Conservation (phyloP, 2,329 filamentous ascomycete genomes). For the Botrytis byssoidea region DNA sequence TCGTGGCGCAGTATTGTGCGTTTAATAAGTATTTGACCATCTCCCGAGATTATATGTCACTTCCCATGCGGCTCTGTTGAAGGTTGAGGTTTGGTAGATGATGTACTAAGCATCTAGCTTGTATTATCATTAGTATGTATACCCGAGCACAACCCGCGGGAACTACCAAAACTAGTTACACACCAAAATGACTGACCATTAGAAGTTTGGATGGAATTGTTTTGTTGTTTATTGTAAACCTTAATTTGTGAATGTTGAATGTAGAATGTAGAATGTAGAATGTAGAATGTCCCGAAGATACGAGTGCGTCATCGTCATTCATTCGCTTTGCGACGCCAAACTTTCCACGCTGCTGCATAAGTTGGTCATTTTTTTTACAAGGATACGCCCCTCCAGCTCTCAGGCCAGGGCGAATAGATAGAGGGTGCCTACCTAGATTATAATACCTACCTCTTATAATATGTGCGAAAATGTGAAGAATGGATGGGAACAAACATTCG, state of each 20-base stretch:
- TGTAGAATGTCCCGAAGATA: not conserved
- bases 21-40: not conserved
- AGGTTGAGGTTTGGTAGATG: not conserved
- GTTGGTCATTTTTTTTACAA: conserved; percentile 4
- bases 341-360: not conserved
- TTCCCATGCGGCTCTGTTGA: not conserved
- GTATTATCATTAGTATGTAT: not conserved
- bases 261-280: too few species aligned
- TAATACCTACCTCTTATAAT: not conserved
- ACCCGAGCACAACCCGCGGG: not conserved
- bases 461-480: not conserved
- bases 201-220: not conserved
- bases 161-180: not conserved
- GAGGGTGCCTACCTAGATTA: not conserved
- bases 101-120: not conserved
- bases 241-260: not conserved
- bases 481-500: not conserved
- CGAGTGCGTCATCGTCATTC: not conserved
- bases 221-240: not conserved
- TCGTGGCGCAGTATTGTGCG: not conserved
- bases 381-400: not conserved
- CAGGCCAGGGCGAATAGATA: not conserved
- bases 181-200: not conserved
- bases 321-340: not conserved
- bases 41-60: not conserved